Percentiles rank a stretch among this genome's conserved stretches.
phyloP scores from a whole-genome alignment of 768 basidiomycete species.

The Paxillus ammoniavirescens region DNA sequence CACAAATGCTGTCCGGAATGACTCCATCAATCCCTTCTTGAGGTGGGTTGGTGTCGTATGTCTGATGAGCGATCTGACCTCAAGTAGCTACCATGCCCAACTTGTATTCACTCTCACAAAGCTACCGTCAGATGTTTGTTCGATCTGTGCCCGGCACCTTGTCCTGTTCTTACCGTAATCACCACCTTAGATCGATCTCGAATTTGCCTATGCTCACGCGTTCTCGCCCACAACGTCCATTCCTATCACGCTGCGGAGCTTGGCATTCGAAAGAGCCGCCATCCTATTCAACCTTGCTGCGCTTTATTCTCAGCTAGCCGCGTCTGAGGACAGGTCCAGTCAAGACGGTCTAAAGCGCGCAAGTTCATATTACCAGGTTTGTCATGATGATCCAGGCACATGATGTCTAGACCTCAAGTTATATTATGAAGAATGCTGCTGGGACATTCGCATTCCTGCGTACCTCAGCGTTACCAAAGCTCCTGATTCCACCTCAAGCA shows the following conservation, averaged over 20 bases:
- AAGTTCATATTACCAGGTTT: conserved; percentile 66
- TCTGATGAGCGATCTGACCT: conserved; percentile 1
- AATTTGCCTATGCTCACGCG: conserved; percentile 69
- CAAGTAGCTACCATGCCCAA: conserved; percentile 84
- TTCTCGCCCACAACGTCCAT: conserved; percentile 53
- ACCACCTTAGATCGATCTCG: conserved; percentile 57
- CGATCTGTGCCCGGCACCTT: conserved; percentile 5
- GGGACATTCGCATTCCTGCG: conserved; percentile 66
- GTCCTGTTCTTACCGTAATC: conserved; percentile 11
- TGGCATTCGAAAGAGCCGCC: conserved; percentile 79
- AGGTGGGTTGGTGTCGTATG: conserved; percentile 45
- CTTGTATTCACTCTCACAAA: conserved; percentile 82
- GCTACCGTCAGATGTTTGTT: conserved; percentile 71
- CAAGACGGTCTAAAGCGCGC: conserved; percentile 85
- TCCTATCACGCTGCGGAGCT: conserved; percentile 64
- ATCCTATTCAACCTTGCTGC: conserved; percentile 86
- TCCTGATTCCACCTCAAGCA: conserved; percentile 44
- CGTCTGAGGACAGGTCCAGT: conserved; percentile 63
- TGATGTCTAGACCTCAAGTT: conserved; percentile 12
- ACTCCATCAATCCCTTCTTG: conserved; percentile 47
- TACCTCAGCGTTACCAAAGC: conserved; percentile 50
- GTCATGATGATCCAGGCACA: neutral
- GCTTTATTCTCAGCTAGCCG: conserved; percentile 79
- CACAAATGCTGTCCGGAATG: conserved; percentile 56
- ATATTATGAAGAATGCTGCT: conserved; percentile 55